Conservation (phyloP, 768 basidiomycete genomes). For the Rhizopogon rudus region DNA sequence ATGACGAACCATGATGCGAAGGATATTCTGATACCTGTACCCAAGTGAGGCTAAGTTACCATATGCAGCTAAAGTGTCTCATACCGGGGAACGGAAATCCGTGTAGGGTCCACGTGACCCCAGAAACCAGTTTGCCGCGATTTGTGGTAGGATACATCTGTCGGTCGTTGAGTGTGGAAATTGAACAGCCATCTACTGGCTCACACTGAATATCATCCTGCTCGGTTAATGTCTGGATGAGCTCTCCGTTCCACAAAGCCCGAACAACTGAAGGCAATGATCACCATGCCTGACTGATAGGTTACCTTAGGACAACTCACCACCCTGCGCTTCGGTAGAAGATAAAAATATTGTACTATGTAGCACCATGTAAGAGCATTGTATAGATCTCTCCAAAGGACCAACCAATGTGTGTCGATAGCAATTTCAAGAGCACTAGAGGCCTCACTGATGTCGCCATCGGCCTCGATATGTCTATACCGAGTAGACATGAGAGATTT, state of each 20-base stretch:
- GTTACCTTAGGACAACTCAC: conserved; percentile 32
- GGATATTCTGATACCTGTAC: conserved; percentile 76
- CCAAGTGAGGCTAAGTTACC: background rate
- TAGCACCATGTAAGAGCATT: conserved; percentile 1
- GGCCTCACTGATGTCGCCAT: conserved; percentile 73
- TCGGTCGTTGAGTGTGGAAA: conserved; percentile 6
- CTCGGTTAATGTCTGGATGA: conserved; percentile 74
- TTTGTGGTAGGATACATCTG: conserved; percentile 68
- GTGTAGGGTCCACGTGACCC: conserved; percentile 69
- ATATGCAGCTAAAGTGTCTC: background rate
- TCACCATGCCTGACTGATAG: background rate
- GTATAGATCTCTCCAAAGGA: background rate
- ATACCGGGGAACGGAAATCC: conserved; percentile 76
- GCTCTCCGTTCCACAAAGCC: conserved; percentile 76
- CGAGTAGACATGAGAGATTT: conserved; percentile 73
- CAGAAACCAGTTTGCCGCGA: conserved; percentile 50
- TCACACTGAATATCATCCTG: conserved; percentile 76
- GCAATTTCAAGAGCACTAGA: conserved; percentile 82
- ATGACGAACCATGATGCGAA: conserved; percentile 54
- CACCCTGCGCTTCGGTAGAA: conserved; percentile 79
- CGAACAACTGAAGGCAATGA: conserved; percentile 55
- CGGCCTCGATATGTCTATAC: conserved; percentile 62
- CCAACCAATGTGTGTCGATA: conserved; percentile 86
- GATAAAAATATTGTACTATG: conserved; percentile 77
- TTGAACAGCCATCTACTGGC: conserved; percentile 9